Evolutionary conservation across 202 grass and related monocot genomes (phyloP).

Genomic region (Eragrostis tef): DNA sequence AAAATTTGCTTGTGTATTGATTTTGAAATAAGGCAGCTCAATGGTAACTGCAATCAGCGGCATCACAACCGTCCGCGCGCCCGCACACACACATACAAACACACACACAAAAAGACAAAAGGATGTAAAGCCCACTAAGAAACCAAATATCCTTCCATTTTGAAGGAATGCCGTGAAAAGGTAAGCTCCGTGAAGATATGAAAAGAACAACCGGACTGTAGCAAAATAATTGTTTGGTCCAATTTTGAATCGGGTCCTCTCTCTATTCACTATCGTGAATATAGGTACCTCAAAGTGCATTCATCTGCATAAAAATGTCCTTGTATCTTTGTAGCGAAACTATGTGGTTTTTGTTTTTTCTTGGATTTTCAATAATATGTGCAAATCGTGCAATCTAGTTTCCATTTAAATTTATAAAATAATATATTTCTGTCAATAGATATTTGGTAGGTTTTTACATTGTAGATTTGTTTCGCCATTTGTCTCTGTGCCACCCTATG

Average conservation of each 20-base stretch:
- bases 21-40: not conserved
- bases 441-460: not conserved
- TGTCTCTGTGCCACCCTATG: slow-evolving; percentile 10
- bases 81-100: no score
- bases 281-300: not conserved
- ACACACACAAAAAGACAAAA: not conserved
- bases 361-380: not conserved
- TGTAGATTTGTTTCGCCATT: not conserved
- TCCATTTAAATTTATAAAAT: not conserved
- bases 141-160: not conserved
- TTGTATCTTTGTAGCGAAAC: not conserved
- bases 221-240: not conserved
- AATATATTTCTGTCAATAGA: not conserved
- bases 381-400: not conserved
- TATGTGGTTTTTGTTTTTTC: not conserved
- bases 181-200: not conserved
- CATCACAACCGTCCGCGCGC: not conserved
- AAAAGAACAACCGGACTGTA: slow-evolving; percentile 12
- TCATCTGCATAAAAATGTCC: not conserved
- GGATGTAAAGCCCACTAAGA: not conserved
- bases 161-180: not conserved
- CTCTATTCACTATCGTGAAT: slow-evolving; percentile 4
- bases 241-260: not conserved
- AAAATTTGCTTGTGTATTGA: not conserved
- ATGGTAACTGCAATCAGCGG: not conserved